Evolutionary conservation across 176 grass and related monocot genomes (phyloP), one percentile per base, ranked within the genome.

Genomic region (Rhynchospora breviuscula): DNA sequence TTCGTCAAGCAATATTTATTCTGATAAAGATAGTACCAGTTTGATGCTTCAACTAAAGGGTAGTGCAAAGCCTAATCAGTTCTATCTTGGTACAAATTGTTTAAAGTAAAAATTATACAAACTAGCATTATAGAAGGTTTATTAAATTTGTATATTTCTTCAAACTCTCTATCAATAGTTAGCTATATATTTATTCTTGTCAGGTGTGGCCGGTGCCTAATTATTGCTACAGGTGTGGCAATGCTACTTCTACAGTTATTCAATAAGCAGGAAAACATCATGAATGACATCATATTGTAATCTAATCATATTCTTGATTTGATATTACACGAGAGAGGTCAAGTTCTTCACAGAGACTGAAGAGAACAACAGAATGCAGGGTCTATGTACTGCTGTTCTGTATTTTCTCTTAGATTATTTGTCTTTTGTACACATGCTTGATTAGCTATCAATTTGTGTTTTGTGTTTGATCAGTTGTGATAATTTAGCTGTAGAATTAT

Each of bases 191-290:
- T 87, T 4, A 31, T 86, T 84, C 1, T 29, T 14, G 62, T 67
- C 92, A 98, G 92, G 92, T 98, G 51, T 98, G 95, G 92, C 95
- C 95, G 79, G 95, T 92, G 7, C 95, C 95, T 80, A 98, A 98
- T 95, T 98, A 98, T 86, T 98, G 95, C 63, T 98, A 98, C 86
- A 93, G 95, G 89, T 98, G 95, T 85, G 95, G 95, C 63, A 98
- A 95, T 88, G 95, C 95, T 15, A 92, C 95, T 83, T 98, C 95
- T 58, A 98, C 95, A 85, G 83, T 98, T 71, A 98, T 98, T 98
- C 84, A 91, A 88, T 60, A 29, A 29, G 26, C 26, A 29, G 26
- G 92, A 98, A 45, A 95, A 91, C 65, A 29, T 29, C 26, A 29
- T 29, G 26, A 29, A 98, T 98, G 95, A 92, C 93, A 95, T 63